Percentiles rank a stretch among this genome's conserved stretches.
These are phyloP conservation scores for Coccomyxa sp. DNA, from an alignment of 139 green algal species.

Conservation along the genomic window DNA sequence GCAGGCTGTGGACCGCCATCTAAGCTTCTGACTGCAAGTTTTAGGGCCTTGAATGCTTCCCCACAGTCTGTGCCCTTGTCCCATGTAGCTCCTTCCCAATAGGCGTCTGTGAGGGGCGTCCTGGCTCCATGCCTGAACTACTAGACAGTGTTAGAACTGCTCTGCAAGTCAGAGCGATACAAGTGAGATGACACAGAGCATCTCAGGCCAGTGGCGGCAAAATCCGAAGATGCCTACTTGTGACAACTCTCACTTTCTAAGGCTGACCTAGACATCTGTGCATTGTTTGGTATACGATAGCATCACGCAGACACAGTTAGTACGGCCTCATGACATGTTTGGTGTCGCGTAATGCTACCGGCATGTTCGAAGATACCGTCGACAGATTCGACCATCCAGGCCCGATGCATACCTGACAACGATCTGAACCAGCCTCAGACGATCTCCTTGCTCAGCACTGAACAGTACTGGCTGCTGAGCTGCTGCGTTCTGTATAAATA, in stretches of 20 bases:
- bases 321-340: not conserved
- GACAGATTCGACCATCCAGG: too few relatives aligned
- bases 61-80: slow-evolving; percentile 12
- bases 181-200: not conserved
- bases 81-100: slow-evolving; percentile 46
- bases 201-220: not conserved
- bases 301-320: not conserved
- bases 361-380: too few relatives aligned
- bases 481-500: not conserved
- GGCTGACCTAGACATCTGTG: not conserved
- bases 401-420: slow-evolving; percentile 57
- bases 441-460: not conserved
- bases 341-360: not conserved
- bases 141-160: not conserved
- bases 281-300: not conserved
- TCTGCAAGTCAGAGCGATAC: not conserved
- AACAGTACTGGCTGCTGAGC: not conserved
- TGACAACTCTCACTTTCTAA: not conserved
- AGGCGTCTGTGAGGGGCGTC: slow-evolving; percentile 43
- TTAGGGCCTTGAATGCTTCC: slow-evolving; percentile 17
- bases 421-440: slow-evolving; percentile 60
- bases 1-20: slow-evolving; percentile 16
- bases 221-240: not conserved
- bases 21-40: slow-evolving; percentile 14
- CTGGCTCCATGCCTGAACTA: slow-evolving; percentile 58